Evolutionary conservation across 1,284 basidiomycete genomes (phyloP), one percentile per base, ranked within the genome.

Genomic region (Melanopsichium pennsylvanicum): DNA sequence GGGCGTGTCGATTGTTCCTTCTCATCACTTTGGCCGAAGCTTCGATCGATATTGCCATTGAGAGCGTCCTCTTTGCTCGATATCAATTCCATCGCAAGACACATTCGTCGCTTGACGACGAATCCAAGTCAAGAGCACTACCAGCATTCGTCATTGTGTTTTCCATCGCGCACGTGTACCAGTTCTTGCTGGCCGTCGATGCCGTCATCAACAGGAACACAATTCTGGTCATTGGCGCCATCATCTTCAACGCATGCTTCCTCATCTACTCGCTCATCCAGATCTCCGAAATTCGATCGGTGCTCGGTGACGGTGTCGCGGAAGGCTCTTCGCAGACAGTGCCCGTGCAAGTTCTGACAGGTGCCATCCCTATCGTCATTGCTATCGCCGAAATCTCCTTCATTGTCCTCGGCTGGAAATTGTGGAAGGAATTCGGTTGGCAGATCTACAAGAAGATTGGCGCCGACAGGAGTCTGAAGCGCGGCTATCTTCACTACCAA

Each of bases 371-470:
- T 5, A 62, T 63, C 48, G 68, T 76, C n/a, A 71, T 76, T 35
- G 71, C 63, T 6, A 40, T 61, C 31, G 57, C 71, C 33, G 59
- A 68, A 29, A 32, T 71, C 23, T 60, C 62, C n/a, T 73, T 73
- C 36, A n/a, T 62, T 10, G 35, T 60, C 11, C 59, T 76, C 13
- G 57, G 58, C 10, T 75, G 67, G 70, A 66, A 59, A 39, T 26
- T 76, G 22, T 73, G 66, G 57, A 73, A 66, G 46, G 74, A 75
- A 40, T 76, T 75, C 22, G 74, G 74, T 26, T 75, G 74, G 73
- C 64, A 74, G 34, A 72, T 76, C 33, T 76, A 76, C 66, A 73
- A 72, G 44, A 59, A 58, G 54, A 75, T 75, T 26, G 73, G 74
- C 21, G 74, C 74, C 10, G 73, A 75, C 42, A 29, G 73, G 12